A percentile compares a stretch with the other conserved stretches of the same genome.
Evolutionary conservation across 2,329 filamentous ascomycete species (phyloP).

Genomic region (Stachybotrys elegans): DNA sequence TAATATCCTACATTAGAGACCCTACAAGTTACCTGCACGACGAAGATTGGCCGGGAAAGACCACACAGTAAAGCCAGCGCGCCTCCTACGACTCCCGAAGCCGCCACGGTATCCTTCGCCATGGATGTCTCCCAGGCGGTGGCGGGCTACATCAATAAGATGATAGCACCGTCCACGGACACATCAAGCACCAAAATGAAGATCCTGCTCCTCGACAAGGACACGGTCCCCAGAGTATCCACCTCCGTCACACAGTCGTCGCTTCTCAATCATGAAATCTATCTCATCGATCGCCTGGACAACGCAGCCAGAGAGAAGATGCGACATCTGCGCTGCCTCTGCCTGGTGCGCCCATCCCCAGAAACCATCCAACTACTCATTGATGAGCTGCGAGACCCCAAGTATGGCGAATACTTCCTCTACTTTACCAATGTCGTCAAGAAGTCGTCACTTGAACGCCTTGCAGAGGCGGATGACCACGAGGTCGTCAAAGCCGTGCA

Average conservation of each 20-base stretch:
- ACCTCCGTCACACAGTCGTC: constrained; percentile 94
- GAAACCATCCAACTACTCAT: constrained; percentile 92
- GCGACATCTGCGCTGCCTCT: constrained; percentile 91
- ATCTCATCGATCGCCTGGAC: constrained; percentile 93
- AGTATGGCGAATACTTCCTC: constrained; percentile 94
- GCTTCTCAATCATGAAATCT: constrained; percentile 92
- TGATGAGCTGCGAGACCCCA: constrained; percentile 91
- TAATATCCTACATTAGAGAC: too few relatives aligned
- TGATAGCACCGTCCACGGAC: constrained; percentile 73
- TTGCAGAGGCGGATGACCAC: constrained; percentile 95
- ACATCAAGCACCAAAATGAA: constrained; percentile 89
- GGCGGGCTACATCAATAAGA: constrained; percentile 92
- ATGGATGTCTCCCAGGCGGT: constrained; percentile 96
- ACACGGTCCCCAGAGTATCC: constrained; percentile 91
- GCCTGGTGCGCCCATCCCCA: constrained; percentile 85
- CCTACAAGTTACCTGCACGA: too few relatives aligned
- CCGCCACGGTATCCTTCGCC: too few relatives aligned
- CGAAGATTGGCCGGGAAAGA: too few relatives aligned
- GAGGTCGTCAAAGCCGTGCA: constrained; percentile 93
- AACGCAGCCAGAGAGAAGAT: constrained; percentile 91
- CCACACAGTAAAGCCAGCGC: too few relatives aligned
- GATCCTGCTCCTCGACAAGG: constrained; percentile 86
- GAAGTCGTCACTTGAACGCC: constrained; percentile 87
- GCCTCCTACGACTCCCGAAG: constrained; percentile 6
- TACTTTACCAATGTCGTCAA: constrained; percentile 98